Evolutionary conservation across 164 flowering plant species (phyloP).

Genomic region (Chloranthus sessilifolius): DNA sequence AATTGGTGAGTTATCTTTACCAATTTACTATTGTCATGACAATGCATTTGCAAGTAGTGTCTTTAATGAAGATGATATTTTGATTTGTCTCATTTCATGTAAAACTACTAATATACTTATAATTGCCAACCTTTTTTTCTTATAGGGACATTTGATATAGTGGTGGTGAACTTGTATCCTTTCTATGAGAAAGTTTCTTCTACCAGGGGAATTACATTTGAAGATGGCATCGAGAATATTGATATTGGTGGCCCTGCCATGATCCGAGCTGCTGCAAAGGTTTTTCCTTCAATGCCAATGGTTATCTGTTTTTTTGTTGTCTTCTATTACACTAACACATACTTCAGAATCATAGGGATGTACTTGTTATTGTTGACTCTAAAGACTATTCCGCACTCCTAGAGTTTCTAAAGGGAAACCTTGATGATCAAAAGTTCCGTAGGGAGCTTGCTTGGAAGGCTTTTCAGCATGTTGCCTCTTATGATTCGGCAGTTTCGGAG

Average conservation of each 20-base stretch:
- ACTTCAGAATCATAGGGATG: constrained; percentile 92
- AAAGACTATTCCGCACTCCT: constrained; percentile 72
- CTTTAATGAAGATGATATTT: neutral
- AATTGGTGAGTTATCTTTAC: constrained; percentile 79
- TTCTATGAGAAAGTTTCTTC: constrained; percentile 88
- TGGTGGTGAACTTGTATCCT: constrained; percentile 93
- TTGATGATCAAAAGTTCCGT: constrained; percentile 60
- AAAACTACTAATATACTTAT: neutral
- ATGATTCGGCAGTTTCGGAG: constrained; percentile 98
- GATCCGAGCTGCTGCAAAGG: constrained; percentile 99
- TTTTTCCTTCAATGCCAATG: too few species aligned
- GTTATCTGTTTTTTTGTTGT: neutral
- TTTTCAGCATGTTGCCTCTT: constrained; percentile 91
- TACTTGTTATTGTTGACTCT: constrained; percentile 85
- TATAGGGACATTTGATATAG: constrained; percentile 87
- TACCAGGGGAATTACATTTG: constrained; percentile 56
- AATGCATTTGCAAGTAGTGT: too few species aligned
- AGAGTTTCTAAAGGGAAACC: constrained; percentile 55
- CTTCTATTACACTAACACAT: neutral
- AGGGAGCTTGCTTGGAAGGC: constrained; percentile 97
- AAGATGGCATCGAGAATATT: constrained; percentile 94
- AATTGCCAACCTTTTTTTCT: neutral
- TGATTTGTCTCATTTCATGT: neutral
- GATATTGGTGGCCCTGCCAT: constrained; percentile 99
- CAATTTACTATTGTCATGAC: neutral